phyloP scores from a whole-genome alignment of 2,329 filamentous ascomycete species.

The Dactylellina leptospora region DNA sequence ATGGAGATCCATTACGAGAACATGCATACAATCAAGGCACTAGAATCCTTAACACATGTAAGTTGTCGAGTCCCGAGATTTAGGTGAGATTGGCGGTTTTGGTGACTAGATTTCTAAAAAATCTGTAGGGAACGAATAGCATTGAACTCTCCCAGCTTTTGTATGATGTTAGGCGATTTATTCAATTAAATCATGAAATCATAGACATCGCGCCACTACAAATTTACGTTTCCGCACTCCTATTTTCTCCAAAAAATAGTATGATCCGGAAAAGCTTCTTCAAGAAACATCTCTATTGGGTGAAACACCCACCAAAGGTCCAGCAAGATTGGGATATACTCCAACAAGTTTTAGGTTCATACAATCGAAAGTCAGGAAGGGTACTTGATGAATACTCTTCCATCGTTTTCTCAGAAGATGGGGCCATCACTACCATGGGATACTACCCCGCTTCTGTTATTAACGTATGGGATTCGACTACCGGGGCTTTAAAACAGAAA shows the following conservation, averaged over 20 bases:
- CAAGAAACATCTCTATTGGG: neutral
- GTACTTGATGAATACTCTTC: no score
- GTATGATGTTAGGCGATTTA: slow-evolving; percentile 48
- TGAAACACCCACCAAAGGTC: neutral
- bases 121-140: neutral
- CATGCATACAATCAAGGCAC: no score
- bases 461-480: no score
- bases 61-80: no score
- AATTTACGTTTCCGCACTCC: slow-evolving; percentile 18
- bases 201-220: slow-evolving; percentile 11
- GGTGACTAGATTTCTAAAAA: no score
- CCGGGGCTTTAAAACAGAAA: no score
- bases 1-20: neutral
- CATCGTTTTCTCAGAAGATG: no score
- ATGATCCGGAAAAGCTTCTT: neutral
- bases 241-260: slow-evolving; percentile 13
- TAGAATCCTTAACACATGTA: no score
- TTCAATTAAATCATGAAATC: neutral
- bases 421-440: no score
- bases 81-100: no score
- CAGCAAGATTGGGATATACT: neutral
- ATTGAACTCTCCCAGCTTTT: neutral
- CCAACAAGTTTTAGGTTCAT: neutral
- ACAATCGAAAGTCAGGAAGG: no score
- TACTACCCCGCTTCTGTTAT: no score